Base-by-base conservation (phyloP, 306 rosid genomes). In the Senna siamea region DNA sequence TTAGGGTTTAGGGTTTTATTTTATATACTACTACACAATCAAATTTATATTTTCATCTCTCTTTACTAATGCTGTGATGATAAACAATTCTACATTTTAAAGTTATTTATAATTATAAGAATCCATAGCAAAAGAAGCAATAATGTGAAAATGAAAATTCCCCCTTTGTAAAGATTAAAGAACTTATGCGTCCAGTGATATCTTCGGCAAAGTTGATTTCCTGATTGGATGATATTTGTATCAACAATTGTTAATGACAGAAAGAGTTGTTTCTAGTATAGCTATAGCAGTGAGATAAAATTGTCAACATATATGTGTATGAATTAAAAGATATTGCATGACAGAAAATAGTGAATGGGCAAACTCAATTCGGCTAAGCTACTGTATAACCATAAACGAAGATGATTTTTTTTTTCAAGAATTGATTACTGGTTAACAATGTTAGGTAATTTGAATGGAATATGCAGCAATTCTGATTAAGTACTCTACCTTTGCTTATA, bases 401-500 rank as follows among this genome's bases (percentile, higher is more conserved):
- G 20, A 50, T 13, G 41, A 7, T 35, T 64, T 64, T 20, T 28
- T n/a, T 50, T 64, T 32, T 56, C 44, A 64, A 69, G 48, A 9
- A 2, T 59, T 59, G 18, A 43, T 53, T 66, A 46, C 47, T 34
- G 59, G 44, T 53, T 55, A 62, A 6, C 34, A 64, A 26, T 75
- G 13, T 6, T 81, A 15, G 56, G 60, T 66, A 47, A 9, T 11
- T 23, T 52, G 19, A 60, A 19, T 32, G 23, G 74, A 59, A 54
- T 41, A 30, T 64, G 47, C 22, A 18, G 40, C 9, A 55, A 37
- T 78, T 69, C 41, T 48, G 17, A 50, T 37, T 17, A 69, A 63
- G 57, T 61, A 50, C 53, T 64, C 67, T 15, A 66, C 46, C 17
- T 66, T 54, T 73, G 22, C 22, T 48, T 9, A 35, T 67, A 2